phyloP scores from a whole-genome alignment of 2,329 filamentous ascomycete species.

The Ampelomyces quisqualis region DNA sequence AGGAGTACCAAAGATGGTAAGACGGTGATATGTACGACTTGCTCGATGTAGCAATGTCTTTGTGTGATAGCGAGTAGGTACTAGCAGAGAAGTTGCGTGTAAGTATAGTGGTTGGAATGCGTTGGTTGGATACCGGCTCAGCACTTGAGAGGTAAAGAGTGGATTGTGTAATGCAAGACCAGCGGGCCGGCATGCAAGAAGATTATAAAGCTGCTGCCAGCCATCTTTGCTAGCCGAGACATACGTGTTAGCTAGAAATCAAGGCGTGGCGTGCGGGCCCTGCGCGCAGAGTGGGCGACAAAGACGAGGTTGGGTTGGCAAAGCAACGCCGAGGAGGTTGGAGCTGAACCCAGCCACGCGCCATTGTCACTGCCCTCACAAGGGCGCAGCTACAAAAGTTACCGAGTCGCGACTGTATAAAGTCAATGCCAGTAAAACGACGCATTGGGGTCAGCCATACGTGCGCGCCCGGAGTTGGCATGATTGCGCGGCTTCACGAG shows the following conservation, averaged over 20 bases:
- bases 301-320: conserved; percentile 37
- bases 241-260: conserved; percentile 28
- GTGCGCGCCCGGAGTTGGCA: not conserved
- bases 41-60: conserved; percentile 7
- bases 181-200: conserved; percentile 20
- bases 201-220: conserved; percentile 36
- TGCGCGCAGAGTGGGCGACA: conserved; percentile 34
- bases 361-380: conserved; percentile 7
- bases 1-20: conserved; percentile 6
- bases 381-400: conserved; percentile 11
- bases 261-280: conserved; percentile 26
- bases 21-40: conserved; percentile 7
- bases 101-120: conserved; percentile 9
- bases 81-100: conserved; percentile 11
- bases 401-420: conserved; percentile 10
- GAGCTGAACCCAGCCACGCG: conserved; percentile 31
- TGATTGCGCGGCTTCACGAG: conserved; percentile 11
- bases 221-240: conserved; percentile 33
- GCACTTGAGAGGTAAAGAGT: conserved; percentile 25
- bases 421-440: conserved; percentile 5
- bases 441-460: conserved; percentile 2
- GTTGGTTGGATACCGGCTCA: conserved; percentile 18
- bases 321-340: conserved; percentile 30
- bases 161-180: conserved; percentile 25
- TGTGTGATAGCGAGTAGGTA: conserved; percentile 3